Evolutionary conservation across 2,329 filamentous ascomycete genomes (phyloP), one percentile per base, ranked within the genome.

Genomic region (Penicillium sclerotigenum): DNA sequence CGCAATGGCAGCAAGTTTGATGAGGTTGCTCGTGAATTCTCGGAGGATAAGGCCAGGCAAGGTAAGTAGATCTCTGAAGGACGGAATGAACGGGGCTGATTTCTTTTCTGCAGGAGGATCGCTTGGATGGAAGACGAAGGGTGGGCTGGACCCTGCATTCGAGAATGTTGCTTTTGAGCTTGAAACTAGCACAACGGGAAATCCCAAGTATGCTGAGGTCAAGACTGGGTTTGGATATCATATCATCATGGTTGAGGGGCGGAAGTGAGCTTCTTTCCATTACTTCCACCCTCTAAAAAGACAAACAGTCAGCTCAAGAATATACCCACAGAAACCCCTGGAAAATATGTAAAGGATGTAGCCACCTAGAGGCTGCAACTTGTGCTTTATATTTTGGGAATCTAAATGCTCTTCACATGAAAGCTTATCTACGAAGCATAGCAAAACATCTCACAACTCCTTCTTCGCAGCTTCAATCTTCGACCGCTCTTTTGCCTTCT

Each of bases 401-500:
- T 52, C 28, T 52, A 56, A 45, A 40, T 28, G 53, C 26, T 46
- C 26, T 24, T 24, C 13, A 4, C 16, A 38, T 20, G n/a, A 40
- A 28, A 22, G 24, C 16, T 16, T 42, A 51, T 43, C 37, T 51
- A 51, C 5, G 16, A 3, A 26, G 28, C 37, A 20, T 11, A 13
- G 36, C 31, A 46, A 46, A 38, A 20, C 31, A 54, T 8, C 42
- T 42, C 66, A 72, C 54, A 65, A 52, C 43, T 64, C 58, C 45
- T 68, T 67, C 58, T 73, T 73, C 24, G 59, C 62, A 59, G 61
- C 65, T 51, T 68, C 68, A 33, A 73, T 76, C 72, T 85, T 87
- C 29, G 83, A 86, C 50, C 78, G 80, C 71, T 87, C 86, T 80
- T 95, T 96, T 54, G 84, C 86, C 69, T 85, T 79, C 82, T 97